These are phyloP conservation scores for Tephrocybe sp. DNA, from an alignment of 768 basidiomycete genomes.

Conservation along the genomic window DNA sequence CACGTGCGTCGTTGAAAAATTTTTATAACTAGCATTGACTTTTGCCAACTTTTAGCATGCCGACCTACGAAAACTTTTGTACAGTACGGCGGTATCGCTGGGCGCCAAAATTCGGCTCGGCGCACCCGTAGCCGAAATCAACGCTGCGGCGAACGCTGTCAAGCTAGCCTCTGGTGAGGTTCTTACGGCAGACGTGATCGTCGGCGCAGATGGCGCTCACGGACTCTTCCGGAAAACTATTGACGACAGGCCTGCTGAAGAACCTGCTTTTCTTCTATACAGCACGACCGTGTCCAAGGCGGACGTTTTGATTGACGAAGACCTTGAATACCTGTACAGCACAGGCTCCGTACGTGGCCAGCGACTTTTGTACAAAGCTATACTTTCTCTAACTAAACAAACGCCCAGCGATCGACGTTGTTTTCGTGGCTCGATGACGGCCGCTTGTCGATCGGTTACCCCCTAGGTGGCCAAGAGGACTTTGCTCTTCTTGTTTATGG, in stretches of 20 bases:
- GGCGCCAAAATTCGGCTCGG: constrained; percentile 45
- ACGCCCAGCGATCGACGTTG: too few species aligned
- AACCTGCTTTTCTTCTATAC: constrained; percentile 38
- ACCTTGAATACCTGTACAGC: constrained; percentile 32
- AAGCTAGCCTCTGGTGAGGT: constrained; percentile 39
- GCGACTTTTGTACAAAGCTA: not conserved
- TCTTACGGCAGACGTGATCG: constrained; percentile 47
- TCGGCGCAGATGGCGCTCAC: constrained; percentile 57
- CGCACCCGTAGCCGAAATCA: constrained; percentile 29
- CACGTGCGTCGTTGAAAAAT: too few species aligned
- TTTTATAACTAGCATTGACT: too few species aligned
- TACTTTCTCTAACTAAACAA: constrained; percentile 14
- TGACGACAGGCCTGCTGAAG: constrained; percentile 16
- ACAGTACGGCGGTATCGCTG: constrained; percentile 40
- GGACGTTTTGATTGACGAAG: constrained; percentile 39
- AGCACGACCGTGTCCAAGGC: constrained; percentile 42
- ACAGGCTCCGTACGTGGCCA: constrained; percentile 22
- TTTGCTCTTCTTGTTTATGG: constrained; percentile 31
- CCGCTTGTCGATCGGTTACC: constrained; percentile 27
- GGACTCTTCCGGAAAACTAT: constrained; percentile 15
- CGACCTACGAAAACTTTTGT: constrained; percentile 51
- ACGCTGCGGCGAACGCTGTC: constrained; percentile 28
- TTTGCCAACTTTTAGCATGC: too few species aligned
- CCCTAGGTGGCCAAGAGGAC: constrained; percentile 34
- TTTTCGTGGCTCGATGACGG: constrained; percentile 37